Percentiles rank a stretch among this genome's conserved stretches.
These are phyloP conservation scores for Hygrocybe punicea DNA, from an alignment of 768 basidiomycete genomes.

Conservation along the genomic window DNA sequence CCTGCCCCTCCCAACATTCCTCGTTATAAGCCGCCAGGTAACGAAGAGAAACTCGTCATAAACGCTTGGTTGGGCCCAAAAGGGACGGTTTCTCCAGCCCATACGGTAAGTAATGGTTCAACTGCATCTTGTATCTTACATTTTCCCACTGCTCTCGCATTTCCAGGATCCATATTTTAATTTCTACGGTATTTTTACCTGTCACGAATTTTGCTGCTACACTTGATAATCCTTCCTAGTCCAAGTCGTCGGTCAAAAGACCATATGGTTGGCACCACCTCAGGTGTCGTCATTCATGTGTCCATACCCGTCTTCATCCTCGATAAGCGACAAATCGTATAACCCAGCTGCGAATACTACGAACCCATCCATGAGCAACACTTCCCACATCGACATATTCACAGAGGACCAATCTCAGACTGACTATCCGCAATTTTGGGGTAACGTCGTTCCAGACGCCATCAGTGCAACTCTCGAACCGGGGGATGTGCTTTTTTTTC, in stretches of 20 bases:
- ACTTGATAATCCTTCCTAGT: slow-evolving; percentile 42
- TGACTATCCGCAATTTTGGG: slow-evolving; percentile 52
- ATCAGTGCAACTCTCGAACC: slow-evolving; percentile 62
- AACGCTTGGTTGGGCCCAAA: slow-evolving; percentile 83
- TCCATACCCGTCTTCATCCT: slow-evolving; percentile 34
- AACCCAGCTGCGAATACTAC: slow-evolving; percentile 40
- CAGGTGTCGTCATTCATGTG: slow-evolving; percentile 55
- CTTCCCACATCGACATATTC: slow-evolving; percentile 81
- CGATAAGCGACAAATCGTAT: slow-evolving; percentile 21
- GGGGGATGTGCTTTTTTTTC: slow-evolving; percentile 86
- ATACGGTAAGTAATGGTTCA: slow-evolving; percentile 52
- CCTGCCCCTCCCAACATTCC: slow-evolving; percentile 41
- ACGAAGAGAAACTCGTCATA: slow-evolving; percentile 61
- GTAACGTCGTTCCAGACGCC: slow-evolving; percentile 56
- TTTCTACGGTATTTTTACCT: slow-evolving; percentile 60
- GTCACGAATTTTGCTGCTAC: slow-evolving; percentile 3
- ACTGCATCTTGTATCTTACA: slow-evolving; percentile 9
- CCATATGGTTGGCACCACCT: slow-evolving; percentile 89
- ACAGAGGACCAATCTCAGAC: slow-evolving; percentile 14
- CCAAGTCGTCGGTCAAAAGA: slow-evolving; percentile 86
- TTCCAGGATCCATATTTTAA: slow-evolving; percentile 92
- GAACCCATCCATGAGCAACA: slow-evolving; percentile 67
- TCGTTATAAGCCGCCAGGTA: slow-evolving; percentile 60
- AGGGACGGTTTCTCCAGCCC: slow-evolving; percentile 82
- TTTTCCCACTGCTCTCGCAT: slow-evolving; percentile 7